Evolutionary conservation across 257 asterid species (phyloP), one percentile per base, ranked within the genome.

Genomic region (Plectranthus barbatus): DNA sequence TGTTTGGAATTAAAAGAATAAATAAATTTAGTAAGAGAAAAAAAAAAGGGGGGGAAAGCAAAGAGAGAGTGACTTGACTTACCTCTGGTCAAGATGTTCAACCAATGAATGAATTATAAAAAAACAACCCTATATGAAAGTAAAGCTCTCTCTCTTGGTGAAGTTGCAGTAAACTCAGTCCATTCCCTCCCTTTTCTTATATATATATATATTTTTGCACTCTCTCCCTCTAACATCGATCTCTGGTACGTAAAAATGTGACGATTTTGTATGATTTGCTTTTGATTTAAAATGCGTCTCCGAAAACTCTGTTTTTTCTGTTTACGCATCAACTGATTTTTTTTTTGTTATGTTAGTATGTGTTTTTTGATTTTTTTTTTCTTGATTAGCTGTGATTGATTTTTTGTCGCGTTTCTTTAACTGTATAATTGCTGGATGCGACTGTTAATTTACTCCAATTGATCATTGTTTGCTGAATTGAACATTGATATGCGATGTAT

Each of bases 1-100:
- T 33, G 3, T 46, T 14, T 60, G 2, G 23, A 56, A 9, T 12
- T 4, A 55, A 17, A 42, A 50, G 55, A 46, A 13, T 11, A 4
- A 26, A 42, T 65, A 48, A 36, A 39, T 1, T 31, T 41, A 11
- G 9, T 21, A 33, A 23, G 18, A 51, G 45, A 19, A 18, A 66
- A 49, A 26, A 58, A 26, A 53, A 60, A 39, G 51, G 13, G 11
- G 29, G 51, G 13, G 11, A 59, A 69, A 51, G 66, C 41, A 55
- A 60, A 59, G 81, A 72, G 81, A 72, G 53, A 76, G 62, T 23
- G 77, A 76, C 75, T 67, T 67, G 81, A 71, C 77, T 71, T 31
- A 46, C 50, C 69, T 65, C 66, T 42, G 77, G 75, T 68, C 75
- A 76, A 69, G 44, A 18, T 40, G 36, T 72, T 68, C 60, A 52